Conservation (phyloP, 805 yeast species). For the Starmerella geochares region DNA sequence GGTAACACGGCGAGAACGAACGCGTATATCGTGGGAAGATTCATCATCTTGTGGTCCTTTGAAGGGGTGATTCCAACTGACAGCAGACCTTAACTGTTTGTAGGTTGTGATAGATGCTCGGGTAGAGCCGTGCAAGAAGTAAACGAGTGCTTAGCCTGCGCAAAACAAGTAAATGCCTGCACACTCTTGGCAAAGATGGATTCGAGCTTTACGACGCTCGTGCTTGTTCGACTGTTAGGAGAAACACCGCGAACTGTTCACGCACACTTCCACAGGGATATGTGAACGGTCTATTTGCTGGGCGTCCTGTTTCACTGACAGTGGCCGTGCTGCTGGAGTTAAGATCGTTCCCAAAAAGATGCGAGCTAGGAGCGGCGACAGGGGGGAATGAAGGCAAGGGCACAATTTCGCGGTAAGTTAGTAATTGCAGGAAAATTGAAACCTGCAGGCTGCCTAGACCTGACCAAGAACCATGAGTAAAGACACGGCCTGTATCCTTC, state of each 20-base stretch:
- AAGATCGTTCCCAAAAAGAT: slow-evolving; percentile 4
- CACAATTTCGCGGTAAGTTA: not conserved
- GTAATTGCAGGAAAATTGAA: not conserved
- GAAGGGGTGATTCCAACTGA: not conserved
- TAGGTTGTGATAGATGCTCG: not conserved
- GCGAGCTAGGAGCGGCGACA: slow-evolving; percentile 2
- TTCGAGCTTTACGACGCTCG: not conserved
- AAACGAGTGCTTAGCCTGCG: slow-evolving; percentile 3
- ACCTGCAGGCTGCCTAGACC: not conserved
- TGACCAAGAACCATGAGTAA: not conserved
- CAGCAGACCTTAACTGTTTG: too few relatives aligned
- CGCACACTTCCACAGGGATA: not conserved
- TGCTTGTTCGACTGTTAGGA: not conserved
- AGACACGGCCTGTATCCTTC: too few relatives aligned
- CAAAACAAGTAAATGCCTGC: slow-evolving; percentile 2
- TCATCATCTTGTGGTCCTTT: not conserved
- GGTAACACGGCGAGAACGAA: not conserved
- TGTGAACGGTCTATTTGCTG: not conserved
- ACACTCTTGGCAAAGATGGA: not conserved
- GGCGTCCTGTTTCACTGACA: slow-evolving; percentile 1
- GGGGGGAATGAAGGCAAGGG: slow-evolving; percentile 8
- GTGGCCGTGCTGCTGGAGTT: not conserved
- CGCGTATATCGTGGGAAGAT: not conserved
- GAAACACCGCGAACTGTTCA: not conserved
- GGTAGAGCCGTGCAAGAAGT: not conserved